These are phyloP conservation scores for Phytophthora megakarya DNA, from an alignment of 352 stramenopile species.

Conservation along the genomic window DNA sequence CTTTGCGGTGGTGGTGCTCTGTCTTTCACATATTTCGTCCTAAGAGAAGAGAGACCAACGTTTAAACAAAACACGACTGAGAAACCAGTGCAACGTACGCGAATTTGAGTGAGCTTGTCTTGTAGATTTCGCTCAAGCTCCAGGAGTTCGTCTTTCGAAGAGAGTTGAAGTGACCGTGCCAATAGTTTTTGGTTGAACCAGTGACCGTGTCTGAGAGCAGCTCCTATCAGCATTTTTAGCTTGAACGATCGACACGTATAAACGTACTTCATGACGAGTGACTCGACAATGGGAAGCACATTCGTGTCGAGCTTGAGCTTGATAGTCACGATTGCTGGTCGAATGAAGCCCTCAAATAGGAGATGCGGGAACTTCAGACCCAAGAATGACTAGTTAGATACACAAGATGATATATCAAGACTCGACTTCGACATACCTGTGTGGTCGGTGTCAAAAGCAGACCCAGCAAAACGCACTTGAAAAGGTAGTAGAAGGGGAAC, in stretches of 20 bases:
- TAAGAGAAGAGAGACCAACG: too few species aligned
- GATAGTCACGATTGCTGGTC: conserved; percentile 43
- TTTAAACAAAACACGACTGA: too few species aligned
- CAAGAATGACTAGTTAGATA: conserved; percentile 1
- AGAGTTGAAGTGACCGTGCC: conserved; percentile 52
- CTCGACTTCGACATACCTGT: conserved; percentile 37
- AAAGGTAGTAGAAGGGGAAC: conserved; percentile 79
- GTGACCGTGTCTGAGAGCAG: conserved; percentile 50
- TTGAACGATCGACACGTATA: background rate
- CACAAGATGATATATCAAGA: background rate
- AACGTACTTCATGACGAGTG: conserved; percentile 55
- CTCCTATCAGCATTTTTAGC: background rate
- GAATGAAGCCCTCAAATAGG: conserved; percentile 69
- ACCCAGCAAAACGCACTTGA: conserved; percentile 66
- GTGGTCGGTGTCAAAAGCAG: conserved; percentile 64
- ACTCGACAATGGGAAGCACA: conserved; percentile 59
- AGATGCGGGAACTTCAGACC: conserved; percentile 55
- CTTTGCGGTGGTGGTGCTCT: conserved; percentile 11
- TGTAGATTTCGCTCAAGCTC: conserved; percentile 58
- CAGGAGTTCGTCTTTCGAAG: conserved; percentile 49
- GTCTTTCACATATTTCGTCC: conserved; percentile 26
- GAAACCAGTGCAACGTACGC: too few species aligned
- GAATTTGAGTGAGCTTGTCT: conserved; percentile 52
- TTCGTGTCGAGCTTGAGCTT: conserved; percentile 51
- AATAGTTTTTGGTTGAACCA: conserved; percentile 72